Evolutionary conservation across 768 basidiomycete genomes (phyloP).

Genomic region (Serendipita sp.): DNA sequence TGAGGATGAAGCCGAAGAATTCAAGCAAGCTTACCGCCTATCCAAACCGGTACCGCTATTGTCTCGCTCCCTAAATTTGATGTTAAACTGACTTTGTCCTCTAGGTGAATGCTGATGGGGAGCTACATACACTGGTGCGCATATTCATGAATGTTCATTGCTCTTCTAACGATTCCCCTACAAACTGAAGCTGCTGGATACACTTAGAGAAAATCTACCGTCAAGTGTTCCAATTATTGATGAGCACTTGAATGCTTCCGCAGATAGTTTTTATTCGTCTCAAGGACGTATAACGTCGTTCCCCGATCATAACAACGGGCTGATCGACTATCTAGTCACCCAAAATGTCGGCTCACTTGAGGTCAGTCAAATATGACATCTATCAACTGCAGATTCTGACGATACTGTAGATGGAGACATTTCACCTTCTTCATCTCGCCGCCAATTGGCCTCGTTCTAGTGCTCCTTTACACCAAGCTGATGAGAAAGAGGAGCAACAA

Average conservation of each 20-base stretch:
- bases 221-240: conserved; percentile 25
- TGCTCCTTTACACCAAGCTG: conserved; percentile 11
- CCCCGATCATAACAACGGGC: conserved; percentile 49
- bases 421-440: conserved; percentile 67
- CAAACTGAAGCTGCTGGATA: conserved; percentile 5
- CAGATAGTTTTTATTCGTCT: conserved; percentile 79
- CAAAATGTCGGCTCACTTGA: conserved; percentile 51
- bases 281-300: conserved; percentile 75
- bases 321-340: conserved; percentile 43
- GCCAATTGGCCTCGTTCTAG: conserved; percentile 38
- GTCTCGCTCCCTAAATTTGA: conserved; percentile 1
- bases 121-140: conserved; percentile 35
- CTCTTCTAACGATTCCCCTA: not conserved
- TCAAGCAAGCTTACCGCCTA: conserved; percentile 43
- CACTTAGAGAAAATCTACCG: conserved; percentile 22
- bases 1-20: conserved; percentile 21
- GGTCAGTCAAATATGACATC: conserved; percentile 23
- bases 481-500: conserved; percentile 3
- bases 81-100: conserved; percentile 11
- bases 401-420: conserved; percentile 61
- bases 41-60: conserved; percentile 40
- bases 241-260: conserved; percentile 51
- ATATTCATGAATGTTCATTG: conserved; percentile 2
- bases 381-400: not conserved
- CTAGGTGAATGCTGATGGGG: conserved; percentile 45